phyloP scores from a whole-genome alignment of 805 yeast species.

The Saccharomycopsis schoenii region DNA sequence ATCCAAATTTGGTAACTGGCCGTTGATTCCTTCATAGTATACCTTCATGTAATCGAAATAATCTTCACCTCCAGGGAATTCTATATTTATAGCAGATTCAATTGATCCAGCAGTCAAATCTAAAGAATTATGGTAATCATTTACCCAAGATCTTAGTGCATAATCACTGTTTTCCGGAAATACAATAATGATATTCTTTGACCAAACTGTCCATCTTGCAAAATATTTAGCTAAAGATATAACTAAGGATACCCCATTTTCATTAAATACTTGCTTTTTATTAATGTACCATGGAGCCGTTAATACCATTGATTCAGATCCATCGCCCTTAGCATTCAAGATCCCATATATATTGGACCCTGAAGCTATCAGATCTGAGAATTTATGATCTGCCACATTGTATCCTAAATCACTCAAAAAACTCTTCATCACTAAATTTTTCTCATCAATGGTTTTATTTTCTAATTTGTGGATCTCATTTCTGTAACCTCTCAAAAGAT shows the following conservation, averaged over 20 bases:
- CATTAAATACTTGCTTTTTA: conserved; percentile 47
- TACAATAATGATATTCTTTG: conserved; percentile 83
- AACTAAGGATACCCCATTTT: conserved; percentile 71
- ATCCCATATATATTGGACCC: conserved; percentile 63
- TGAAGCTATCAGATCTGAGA: conserved; percentile 21
- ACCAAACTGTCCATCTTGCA: conserved; percentile 85
- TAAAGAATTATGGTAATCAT: conserved; percentile 78
- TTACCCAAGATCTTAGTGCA: conserved; percentile 81
- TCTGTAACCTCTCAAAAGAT: conserved; percentile 76
- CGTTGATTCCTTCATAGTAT: conserved; percentile 81
- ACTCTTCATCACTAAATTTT: conserved; percentile 37
- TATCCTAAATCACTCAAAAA: conserved; percentile 72
- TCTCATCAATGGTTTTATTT: conserved; percentile 22
- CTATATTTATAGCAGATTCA: conserved; percentile 82
- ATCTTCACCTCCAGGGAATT: conserved; percentile 59
- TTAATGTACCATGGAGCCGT: conserved; percentile 80
- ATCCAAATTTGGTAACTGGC: conserved; percentile 92
- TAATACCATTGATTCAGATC: conserved; percentile 88
- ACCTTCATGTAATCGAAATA: conserved; percentile 66
- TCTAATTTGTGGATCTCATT: conserved; percentile 38
- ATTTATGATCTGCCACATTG: conserved; percentile 42
- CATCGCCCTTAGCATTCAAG: conserved; percentile 87
- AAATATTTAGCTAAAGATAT: conserved; percentile 72
- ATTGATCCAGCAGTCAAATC: conserved; percentile 89
- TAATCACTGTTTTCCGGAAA: conserved; percentile 62